Conservation (phyloP, 1,139 yeast genomes). For the Sporopachydermia cereana region DNA sequence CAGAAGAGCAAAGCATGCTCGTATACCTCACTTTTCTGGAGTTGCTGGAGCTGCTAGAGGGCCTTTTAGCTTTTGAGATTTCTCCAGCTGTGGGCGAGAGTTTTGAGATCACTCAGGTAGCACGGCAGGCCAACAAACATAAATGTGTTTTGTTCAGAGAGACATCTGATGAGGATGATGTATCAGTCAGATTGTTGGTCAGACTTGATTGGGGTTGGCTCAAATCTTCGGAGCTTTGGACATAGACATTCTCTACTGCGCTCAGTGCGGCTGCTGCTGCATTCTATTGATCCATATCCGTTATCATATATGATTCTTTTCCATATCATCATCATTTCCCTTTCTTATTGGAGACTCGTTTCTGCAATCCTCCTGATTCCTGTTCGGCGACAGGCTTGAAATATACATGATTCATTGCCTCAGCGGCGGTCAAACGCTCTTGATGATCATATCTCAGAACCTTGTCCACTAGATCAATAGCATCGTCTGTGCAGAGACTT, state of each 20-base stretch:
- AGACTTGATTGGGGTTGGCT: constrained; percentile 1
- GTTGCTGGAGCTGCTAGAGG: too few relatives aligned
- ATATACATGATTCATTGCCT: constrained; percentile 84
- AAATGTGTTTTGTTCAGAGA: not conserved
- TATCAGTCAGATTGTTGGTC: not conserved
- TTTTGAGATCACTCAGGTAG: too few relatives aligned
- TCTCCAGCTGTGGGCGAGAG: too few relatives aligned
- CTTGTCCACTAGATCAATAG: constrained; percentile 74
- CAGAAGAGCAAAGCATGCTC: too few relatives aligned
- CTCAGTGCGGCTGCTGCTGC: too few relatives aligned
- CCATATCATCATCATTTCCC: not conserved
- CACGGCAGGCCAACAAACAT: not conserved
- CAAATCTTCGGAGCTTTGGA: too few relatives aligned
- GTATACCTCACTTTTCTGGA: too few relatives aligned
- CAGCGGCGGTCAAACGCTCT: constrained; percentile 85
- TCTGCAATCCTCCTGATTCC: not conserved
- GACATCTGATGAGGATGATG: not conserved
- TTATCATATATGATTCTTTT: too few relatives aligned
- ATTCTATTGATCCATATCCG: too few relatives aligned
- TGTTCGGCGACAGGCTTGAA: constrained; percentile 22
- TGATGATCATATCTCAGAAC: constrained; percentile 88
- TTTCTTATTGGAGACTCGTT: not conserved
- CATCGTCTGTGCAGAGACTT: constrained; percentile 56
- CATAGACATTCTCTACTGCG: too few relatives aligned
- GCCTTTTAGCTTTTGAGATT: too few relatives aligned